A percentile compares a stretch with the other conserved stretches of the same genome.
Evolutionary conservation across 2,329 filamentous ascomycete species (phyloP).

Genomic region (Talaromyces funiculosus): DNA sequence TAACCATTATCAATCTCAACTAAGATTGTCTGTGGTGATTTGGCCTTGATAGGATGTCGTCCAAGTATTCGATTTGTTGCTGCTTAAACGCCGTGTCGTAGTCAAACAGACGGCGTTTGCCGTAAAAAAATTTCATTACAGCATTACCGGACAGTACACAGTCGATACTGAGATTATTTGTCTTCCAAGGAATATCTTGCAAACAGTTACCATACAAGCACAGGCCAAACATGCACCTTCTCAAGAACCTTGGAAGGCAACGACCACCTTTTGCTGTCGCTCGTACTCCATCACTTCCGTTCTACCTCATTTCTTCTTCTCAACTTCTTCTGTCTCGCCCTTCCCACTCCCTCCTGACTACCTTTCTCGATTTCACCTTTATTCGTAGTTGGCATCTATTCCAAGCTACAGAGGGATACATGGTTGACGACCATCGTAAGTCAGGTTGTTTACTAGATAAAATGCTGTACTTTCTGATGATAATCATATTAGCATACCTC

Average conservation of each 20-base stretch:
- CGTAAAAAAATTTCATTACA: background rate
- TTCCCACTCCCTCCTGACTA: background rate
- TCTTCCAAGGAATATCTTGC: background rate
- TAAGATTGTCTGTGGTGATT: background rate
- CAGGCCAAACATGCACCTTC: background rate
- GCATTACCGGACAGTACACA: background rate
- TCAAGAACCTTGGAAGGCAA: background rate
- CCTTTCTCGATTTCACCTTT: background rate
- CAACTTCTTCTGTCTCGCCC: too few species aligned
- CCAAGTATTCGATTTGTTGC: background rate
- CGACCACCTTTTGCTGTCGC: background rate
- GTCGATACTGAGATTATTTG: background rate
- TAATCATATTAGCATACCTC: slow-evolving; percentile 10
- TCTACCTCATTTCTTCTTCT: background rate
- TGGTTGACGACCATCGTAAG: background rate
- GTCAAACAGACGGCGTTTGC: background rate
- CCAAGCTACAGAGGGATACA: background rate
- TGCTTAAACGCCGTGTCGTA: background rate
- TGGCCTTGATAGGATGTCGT: background rate
- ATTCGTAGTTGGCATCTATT: background rate
- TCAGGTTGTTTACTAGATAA: background rate
- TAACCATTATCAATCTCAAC: background rate
- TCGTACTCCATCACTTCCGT: background rate
- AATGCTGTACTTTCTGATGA: background rate
- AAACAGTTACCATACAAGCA: background rate